Conservation (phyloP, 768 basidiomycete genomes). For the Mycena rebaudengoi region DNA sequence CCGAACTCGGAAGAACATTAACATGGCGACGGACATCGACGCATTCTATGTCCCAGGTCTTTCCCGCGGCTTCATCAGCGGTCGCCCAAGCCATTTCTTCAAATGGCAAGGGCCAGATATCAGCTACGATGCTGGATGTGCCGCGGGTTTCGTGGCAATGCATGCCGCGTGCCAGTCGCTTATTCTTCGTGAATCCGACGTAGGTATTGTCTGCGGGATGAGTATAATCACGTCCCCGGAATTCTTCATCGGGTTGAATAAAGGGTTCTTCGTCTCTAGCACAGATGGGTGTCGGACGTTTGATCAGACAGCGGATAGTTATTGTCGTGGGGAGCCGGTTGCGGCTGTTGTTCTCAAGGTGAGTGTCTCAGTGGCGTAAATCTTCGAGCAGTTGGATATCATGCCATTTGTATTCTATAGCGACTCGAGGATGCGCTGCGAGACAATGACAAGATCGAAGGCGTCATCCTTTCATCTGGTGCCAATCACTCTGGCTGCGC, state of each 20-base stretch:
- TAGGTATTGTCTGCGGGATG: slow-evolving; percentile 52
- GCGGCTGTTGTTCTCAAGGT: slow-evolving; percentile 43
- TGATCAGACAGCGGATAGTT: slow-evolving; percentile 78
- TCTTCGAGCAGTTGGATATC: background rate
- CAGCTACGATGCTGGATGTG: slow-evolving; percentile 6
- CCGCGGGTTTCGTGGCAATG: slow-evolving; percentile 31
- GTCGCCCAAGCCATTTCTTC: slow-evolving; percentile 11
- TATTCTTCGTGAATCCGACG: background rate
- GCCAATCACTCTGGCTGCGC: slow-evolving; percentile 77
- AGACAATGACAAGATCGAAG: slow-evolving; percentile 74
- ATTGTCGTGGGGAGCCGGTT: slow-evolving; percentile 73
- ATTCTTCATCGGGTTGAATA: slow-evolving; percentile 66
- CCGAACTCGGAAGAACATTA: background rate
- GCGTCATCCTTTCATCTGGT: slow-evolving; percentile 73
- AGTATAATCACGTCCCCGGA: slow-evolving; percentile 12
- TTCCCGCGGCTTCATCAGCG: slow-evolving; percentile 5
- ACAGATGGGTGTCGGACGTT: slow-evolving; percentile 77
- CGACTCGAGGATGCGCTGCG: slow-evolving; percentile 69
- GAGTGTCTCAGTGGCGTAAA: background rate
- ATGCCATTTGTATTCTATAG: slow-evolving; percentile 68
- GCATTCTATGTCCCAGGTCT: slow-evolving; percentile 7
- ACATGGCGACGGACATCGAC: background rate
- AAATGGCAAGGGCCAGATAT: slow-evolving; percentile 10
- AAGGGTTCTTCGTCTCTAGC: slow-evolving; percentile 72
- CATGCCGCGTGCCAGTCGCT: slow-evolving; percentile 55